Conservation (phyloP, 1,284 basidiomycete species). For the Leccinum angustisporum region DNA sequence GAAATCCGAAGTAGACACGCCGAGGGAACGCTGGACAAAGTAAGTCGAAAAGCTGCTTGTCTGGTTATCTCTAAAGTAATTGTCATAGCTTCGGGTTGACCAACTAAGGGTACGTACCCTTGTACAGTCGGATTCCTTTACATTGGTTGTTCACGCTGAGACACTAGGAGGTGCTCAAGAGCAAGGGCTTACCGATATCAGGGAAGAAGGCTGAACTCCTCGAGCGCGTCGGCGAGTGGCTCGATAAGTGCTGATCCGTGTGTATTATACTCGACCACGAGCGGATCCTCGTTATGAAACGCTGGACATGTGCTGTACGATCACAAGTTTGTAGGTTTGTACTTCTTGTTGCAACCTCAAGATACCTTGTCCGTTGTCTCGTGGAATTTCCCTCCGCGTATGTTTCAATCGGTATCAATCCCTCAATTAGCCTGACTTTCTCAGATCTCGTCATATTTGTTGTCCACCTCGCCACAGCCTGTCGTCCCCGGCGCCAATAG, state of each 20-base stretch:
- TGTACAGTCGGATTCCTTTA: conserved; percentile 2
- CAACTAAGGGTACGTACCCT: conserved; percentile 62
- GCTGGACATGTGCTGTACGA: not conserved
- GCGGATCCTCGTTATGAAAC: not conserved
- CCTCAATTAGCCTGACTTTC: not conserved
- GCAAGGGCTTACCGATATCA: conserved; percentile 54
- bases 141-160: conserved; percentile 8
- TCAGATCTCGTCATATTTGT: not conserved
- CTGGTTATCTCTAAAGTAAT: conserved; percentile 9
- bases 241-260: conserved; percentile 30
- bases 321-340: not conserved
- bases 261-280: not conserved
- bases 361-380: not conserved
- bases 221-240: conserved; percentile 60
- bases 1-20: conserved; percentile 69
- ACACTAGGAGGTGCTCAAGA: conserved; percentile 64
- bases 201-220: conserved; percentile 73
- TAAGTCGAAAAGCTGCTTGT: conserved; percentile 34
- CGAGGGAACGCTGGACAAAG: conserved; percentile 61
- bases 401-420: conserved; percentile 8
- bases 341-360: not conserved
- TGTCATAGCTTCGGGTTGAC: conserved; percentile 66
- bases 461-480: not conserved
- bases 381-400: not conserved
- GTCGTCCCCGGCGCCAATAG: not conserved